phyloP scores from a whole-genome alignment of 257 asterid species.

The Solanum habrochaites region DNA sequence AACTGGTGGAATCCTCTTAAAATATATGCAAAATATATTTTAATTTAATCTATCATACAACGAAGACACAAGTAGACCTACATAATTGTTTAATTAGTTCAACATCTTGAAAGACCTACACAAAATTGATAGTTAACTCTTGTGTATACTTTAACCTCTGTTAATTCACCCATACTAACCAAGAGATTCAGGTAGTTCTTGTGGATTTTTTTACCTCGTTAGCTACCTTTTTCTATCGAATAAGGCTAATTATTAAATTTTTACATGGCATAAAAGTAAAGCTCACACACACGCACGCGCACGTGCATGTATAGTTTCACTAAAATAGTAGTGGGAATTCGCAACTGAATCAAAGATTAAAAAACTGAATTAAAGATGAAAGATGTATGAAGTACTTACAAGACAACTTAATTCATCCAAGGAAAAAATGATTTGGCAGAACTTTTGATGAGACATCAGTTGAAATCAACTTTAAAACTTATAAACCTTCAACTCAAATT shows the following conservation, averaged over 20 bases:
- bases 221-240: background rate
- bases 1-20: background rate
- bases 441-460: too few relatives aligned
- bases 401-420: too few relatives aligned
- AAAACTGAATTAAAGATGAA: too few relatives aligned
- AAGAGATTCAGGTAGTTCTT: background rate
- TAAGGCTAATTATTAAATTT: background rate
- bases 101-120: background rate
- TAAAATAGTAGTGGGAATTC: too few relatives aligned
- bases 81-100: background rate
- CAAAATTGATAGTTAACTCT: background rate
- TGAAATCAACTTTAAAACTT: too few relatives aligned
- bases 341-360: too few relatives aligned
- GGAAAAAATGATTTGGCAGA: too few relatives aligned
- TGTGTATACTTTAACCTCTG: background rate
- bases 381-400: too few relatives aligned
- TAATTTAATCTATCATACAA: background rate
- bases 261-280: background rate
- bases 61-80: background rate
- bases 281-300: too few relatives aligned
- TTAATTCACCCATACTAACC: background rate
- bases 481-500: too few relatives aligned
- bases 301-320: too few relatives aligned
- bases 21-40: background rate
- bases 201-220: background rate